phyloP scores from a whole-genome alignment of 2,329 filamentous ascomycete genomes.

The Cercospora nicotianae region DNA sequence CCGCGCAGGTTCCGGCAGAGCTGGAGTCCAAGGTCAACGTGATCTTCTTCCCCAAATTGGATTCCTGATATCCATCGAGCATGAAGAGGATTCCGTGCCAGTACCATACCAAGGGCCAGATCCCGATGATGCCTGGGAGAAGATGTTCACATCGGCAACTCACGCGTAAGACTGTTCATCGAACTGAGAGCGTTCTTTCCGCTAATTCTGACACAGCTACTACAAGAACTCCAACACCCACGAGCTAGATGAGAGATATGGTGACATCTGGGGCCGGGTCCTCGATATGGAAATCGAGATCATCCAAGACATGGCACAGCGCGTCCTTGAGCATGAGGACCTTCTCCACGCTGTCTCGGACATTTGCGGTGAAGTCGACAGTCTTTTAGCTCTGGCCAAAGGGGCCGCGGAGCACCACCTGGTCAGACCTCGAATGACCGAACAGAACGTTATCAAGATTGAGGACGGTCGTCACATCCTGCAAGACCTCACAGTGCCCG shows the following conservation, averaged over 20 bases:
- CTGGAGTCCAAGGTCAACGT: slow-evolving; percentile 64
- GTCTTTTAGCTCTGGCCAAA: slow-evolving; percentile 74
- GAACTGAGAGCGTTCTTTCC: not conserved
- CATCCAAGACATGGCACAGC: slow-evolving; percentile 71
- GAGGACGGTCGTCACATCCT: slow-evolving; percentile 79
- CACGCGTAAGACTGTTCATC: slow-evolving; percentile 45
- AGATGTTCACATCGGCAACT: slow-evolving; percentile 68
- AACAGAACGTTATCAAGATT: slow-evolving; percentile 70
- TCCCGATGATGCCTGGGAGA: slow-evolving; percentile 66
- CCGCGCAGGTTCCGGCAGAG: slow-evolving; percentile 60
- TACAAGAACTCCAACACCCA: slow-evolving; percentile 84
- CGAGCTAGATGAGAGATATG: slow-evolving; percentile 76
- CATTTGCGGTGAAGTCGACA: slow-evolving; percentile 82
- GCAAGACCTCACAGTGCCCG: slow-evolving; percentile 77
- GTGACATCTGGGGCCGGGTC: slow-evolving; percentile 82
- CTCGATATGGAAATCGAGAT: slow-evolving; percentile 90
- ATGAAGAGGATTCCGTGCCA: slow-evolving; percentile 58
- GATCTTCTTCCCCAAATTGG: slow-evolving; percentile 87
- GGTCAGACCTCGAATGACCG: slow-evolving; percentile 66
- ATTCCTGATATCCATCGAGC: slow-evolving; percentile 74
- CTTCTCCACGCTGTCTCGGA: slow-evolving; percentile 70
- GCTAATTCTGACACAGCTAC: slow-evolving; percentile 49
- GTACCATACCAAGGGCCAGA: slow-evolving; percentile 61
- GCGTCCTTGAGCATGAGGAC: slow-evolving; percentile 67
- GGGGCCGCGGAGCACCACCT: slow-evolving; percentile 75